phyloP scores from a whole-genome alignment of 225 moss, liverwort and hornwort genomes.

The Sphagnum contortum region DNA sequence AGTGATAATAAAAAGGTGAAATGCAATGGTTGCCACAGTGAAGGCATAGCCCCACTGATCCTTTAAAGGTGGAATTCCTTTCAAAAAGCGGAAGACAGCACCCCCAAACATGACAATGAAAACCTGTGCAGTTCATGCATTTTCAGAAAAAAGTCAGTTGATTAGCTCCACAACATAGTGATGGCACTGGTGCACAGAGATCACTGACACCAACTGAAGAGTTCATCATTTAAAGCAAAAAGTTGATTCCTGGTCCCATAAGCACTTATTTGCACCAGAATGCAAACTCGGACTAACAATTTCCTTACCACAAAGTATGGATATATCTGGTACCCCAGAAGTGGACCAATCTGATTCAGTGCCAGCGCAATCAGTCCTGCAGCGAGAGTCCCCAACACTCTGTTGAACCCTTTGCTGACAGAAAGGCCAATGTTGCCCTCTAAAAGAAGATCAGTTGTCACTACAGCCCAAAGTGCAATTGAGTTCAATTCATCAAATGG shows the following conservation, averaged over 20 bases:
- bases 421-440: constrained; percentile 40
- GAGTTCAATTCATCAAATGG: constrained; percentile 18
- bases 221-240: no score
- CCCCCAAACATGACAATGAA: constrained; percentile 44
- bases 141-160: no score
- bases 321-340: constrained; percentile 14
- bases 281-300: no score
- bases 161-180: no score
- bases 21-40: constrained; percentile 54
- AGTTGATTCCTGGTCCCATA: no score
- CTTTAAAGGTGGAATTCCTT: constrained; percentile 50
- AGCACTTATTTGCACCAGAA: no score
- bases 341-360: constrained; percentile 32
- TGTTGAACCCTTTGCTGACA: constrained; percentile 39
- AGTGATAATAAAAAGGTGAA: constrained; percentile 49
- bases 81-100: constrained; percentile 33
- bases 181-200: no score
- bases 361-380: constrained; percentile 32
- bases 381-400: constrained; percentile 35
- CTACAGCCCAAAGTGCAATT: constrained; percentile 34
- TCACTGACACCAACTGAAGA: no score
- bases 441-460: constrained; percentile 34
- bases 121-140: constrained; percentile 18
- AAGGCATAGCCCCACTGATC: constrained; percentile 71
- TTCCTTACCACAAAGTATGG: constrained; percentile 30